These are phyloP conservation scores for Stipa capillata DNA, from an alignment of 176 grass and related monocot genomes.

Conservation along the genomic window DNA sequence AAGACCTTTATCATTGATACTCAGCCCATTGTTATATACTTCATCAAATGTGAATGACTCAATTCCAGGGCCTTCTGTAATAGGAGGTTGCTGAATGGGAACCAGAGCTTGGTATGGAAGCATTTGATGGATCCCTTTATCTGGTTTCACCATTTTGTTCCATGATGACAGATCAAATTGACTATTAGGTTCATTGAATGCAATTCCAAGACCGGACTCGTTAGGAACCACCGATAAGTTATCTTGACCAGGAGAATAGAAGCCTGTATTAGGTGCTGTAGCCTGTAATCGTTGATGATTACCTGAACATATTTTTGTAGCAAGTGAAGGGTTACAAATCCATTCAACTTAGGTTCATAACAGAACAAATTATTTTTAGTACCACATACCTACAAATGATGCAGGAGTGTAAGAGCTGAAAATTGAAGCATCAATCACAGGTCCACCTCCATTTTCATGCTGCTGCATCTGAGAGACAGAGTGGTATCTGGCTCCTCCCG, in stretches of 20 bases:
- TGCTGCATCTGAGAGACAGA: conserved; percentile 77
- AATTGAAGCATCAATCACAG: conserved; percentile 39
- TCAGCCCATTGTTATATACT: conserved; percentile 42
- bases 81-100: conserved; percentile 28
- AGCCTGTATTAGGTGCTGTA: conserved; percentile 29
- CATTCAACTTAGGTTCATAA: background rate
- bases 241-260: conserved; percentile 46
- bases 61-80: conserved; percentile 38
- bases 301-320: conserved; percentile 38
- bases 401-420: conserved; percentile 23
- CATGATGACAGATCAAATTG: conserved; percentile 49
- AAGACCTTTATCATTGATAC: conserved; percentile 32
- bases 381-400: conserved; percentile 31
- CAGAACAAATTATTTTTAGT: conserved; percentile 16
- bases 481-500: conserved; percentile 87
- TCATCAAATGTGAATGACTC: conserved; percentile 56
- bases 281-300: conserved; percentile 33
- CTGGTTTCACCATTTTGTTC: conserved; percentile 38
- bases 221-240: conserved; percentile 36
- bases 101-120: conserved; percentile 25
- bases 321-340: conserved; percentile 15
- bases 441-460: conserved; percentile 84
- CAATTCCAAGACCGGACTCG: conserved; percentile 27
- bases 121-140: conserved; percentile 26
- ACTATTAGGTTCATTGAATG: conserved; percentile 41